Base-by-base conservation (phyloP, 148 eudicot species). In the Fallopia convolvulus region DNA sequence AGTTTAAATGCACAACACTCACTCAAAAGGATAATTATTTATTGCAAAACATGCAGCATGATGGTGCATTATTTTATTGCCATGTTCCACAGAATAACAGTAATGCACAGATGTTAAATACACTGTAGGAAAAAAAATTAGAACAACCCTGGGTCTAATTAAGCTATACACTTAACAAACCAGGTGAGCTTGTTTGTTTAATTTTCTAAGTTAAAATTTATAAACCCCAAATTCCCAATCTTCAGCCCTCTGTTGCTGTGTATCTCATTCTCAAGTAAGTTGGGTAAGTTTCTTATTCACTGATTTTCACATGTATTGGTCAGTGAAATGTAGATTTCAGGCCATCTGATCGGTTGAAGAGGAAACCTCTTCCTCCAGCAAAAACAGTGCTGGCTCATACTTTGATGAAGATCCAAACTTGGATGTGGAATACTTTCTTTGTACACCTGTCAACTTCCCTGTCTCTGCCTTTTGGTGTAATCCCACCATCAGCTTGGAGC, bases 401-500 rank as follows among this genome's bases (percentile, higher is more conserved):
- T 84, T 90, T 26, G 97, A 89, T 14, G 97, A 87, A 79, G 81
- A 90, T 1, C 92, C 97, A 80, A 83, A 90, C 81, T 87, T 91
- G 0, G 90, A 84, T 52, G 97, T 89, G 42, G 83, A 81, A 81
- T 93, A 91, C 83, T 93, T 93, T 72, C 90, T 82, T 79, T 91
- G 86, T 39, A 90, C 97, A 41, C 97, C 97, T 1, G 92, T 93
- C 9, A 93, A 85, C 77, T 86, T 93, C 60, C 97, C 98, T 21
- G 85, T 80, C 46, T 84, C 89, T 32, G 97, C 98, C 70, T 86
- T 92, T 53, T 90, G 83, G 71, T 91, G 98, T 78, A 78, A 89
- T 6, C 71, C 76, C 4, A 90, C 94, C 47, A 93, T 89, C 68
- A 84, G 20, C 79, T 78, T 88, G 6, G 98, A 83, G 79, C 97